Base-by-base conservation (phyloP, 1,284 basidiomycete species). In the Phellopilus nigrolimitatus region DNA sequence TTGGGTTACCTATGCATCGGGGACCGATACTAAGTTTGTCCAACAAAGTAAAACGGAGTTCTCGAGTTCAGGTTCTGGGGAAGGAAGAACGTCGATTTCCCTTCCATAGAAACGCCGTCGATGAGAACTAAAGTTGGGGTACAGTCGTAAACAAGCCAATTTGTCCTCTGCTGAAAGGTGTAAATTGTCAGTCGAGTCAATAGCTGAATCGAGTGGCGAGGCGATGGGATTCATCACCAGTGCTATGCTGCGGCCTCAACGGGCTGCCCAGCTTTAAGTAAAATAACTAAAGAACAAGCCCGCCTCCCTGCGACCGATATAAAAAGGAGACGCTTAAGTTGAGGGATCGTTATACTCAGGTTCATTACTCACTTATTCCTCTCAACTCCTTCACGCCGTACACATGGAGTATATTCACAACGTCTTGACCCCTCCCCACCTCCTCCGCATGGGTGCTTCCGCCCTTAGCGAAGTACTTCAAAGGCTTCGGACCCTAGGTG, bases 371-470 rank as follows among this genome's bases (percentile, higher is more conserved):
- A 28, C n/a, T 15, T 25, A 10, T 39, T 8, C 36, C 22, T 39
- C 25, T 19, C 34, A 9, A 15, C 28, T 22, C 49, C 24, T 22
- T 30, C 47, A 44, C 25, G 31, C 19, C 30, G 22, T 17, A 43
- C 24, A 54, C 54, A 57, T 56, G 53, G 45, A 52, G n/a, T 59
- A 62, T 46, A 57, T 62, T 21, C 62, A 71, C 56, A 67, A 66
- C 59, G 63, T 71, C 51, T 54, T 69, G 45, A 62, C 68, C 19
- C 70, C 68, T 0, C 71, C 72, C 36, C 47, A 66, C 19, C 62
- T 75, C 40, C 24, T 72, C 13, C 63, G 63, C 44, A 59, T 65
- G 28, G 60, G 49, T 25, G 39, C 63, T 17, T 65, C 56, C 42
- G 36, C 59, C 13, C 42, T 70, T 13, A 62, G 60, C 43, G 67